phyloP scores from a whole-genome alignment of 257 asterid species.

The Coffea canephora region DNA sequence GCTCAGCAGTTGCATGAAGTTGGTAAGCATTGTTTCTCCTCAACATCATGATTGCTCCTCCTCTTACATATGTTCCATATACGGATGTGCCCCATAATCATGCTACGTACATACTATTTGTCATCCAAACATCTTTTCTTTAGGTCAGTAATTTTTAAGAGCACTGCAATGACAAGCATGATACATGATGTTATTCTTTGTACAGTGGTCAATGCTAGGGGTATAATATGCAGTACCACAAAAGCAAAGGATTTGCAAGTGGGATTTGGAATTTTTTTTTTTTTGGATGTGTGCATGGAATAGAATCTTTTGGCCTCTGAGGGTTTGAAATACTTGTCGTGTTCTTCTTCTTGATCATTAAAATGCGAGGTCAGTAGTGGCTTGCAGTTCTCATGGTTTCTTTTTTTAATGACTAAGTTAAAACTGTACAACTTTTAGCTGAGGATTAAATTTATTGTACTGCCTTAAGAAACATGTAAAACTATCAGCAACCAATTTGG shows the following conservation, averaged over 20 bases:
- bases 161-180: not conserved
- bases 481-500: not conserved
- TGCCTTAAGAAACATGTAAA: not conserved
- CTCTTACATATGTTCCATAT: not conserved
- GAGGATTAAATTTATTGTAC: not conserved
- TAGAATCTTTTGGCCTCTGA: not conserved
- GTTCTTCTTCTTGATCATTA: not conserved
- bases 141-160: not conserved
- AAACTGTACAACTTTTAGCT: not conserved
- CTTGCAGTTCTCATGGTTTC: not conserved
- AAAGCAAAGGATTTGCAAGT: not conserved
- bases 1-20: conserved; percentile 79
- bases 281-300: not conserved
- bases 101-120: not conserved
- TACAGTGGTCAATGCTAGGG: not conserved
- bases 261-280: not conserved
- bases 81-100: not conserved
- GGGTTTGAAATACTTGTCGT: not conserved
- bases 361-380: not conserved
- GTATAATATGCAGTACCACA: not conserved
- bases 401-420: not conserved
- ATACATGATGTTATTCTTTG: not conserved
- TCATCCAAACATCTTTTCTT: not conserved
- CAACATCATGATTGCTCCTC: not conserved
- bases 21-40: conserved; percentile 39